phyloP scores from a whole-genome alignment of 192 early-diverging fungal species.

The Coemansia sp. region DNA sequence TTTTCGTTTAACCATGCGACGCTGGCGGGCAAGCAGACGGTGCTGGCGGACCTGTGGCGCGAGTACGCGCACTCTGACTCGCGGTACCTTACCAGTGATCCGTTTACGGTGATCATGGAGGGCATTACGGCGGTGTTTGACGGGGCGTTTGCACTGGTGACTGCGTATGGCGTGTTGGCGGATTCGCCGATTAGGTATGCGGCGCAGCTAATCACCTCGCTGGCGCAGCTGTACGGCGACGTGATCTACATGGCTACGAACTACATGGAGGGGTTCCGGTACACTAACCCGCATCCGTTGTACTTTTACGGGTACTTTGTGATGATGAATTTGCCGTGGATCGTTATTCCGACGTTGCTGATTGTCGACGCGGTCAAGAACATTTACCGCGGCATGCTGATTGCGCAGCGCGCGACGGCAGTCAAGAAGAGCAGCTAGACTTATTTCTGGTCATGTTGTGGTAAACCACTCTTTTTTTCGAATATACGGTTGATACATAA shows the following conservation, averaged over 20 bases:
- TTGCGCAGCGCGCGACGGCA: conserved; percentile 48
- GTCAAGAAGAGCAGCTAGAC: conserved; percentile 51
- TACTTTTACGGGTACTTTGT: conserved; percentile 94
- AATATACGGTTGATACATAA: no score
- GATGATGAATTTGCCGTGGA: conserved; percentile 80
- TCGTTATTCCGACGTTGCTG: conserved; percentile 62
- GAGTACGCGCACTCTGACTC: conserved; percentile 89
- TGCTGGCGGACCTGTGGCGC: conserved; percentile 83
- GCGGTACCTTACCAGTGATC: conserved; percentile 79
- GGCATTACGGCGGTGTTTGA: conserved; percentile 76
- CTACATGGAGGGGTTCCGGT: conserved; percentile 61
- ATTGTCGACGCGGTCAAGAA: conserved; percentile 52
- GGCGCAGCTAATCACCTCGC: conserved; percentile 58
- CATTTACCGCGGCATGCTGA: conserved; percentile 57
- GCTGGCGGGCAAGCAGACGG: conserved; percentile 62
- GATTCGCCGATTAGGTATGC: conserved; percentile 57
- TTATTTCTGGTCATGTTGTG: no score
- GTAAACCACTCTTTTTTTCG: no score
- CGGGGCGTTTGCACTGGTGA: conserved; percentile 61
- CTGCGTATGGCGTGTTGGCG: conserved; percentile 55
- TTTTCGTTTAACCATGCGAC: conserved; percentile 67
- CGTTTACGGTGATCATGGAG: conserved; percentile 84
- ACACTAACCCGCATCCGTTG: conserved; percentile 69
- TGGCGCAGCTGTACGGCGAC: conserved; percentile 80
- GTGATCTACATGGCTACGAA: conserved; percentile 79